Base-by-base conservation (phyloP, 2,329 filamentous ascomycete species). In the Septoria petroselini region DNA sequence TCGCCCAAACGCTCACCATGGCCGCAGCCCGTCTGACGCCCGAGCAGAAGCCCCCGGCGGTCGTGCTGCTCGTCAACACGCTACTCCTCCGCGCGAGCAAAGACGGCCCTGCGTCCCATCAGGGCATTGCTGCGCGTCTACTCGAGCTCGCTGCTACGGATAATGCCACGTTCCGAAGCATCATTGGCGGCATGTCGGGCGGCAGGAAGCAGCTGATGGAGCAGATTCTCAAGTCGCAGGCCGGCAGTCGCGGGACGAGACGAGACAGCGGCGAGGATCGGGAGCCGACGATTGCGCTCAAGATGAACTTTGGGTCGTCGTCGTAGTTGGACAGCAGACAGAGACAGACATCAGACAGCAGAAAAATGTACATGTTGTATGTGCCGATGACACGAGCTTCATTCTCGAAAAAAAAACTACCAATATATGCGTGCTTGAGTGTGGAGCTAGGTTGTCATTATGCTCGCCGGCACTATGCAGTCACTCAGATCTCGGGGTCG, bases 261-360 rank as follows among this genome's bases (percentile, higher is more conserved):
- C 72, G 51, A 72, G 75, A 50, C 37, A 41, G 48, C 4, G 53
- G 44, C 2, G 78, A 73, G 21, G 82, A 73, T 41, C 73, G 69
- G 35, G 74, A 76, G 69, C 93, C 93, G 9, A 93, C 76, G 56
- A 98, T 98, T 76, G 89, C 89, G 46, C 71, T 98, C 65, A 93
- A 94, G 78, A 94, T 97, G 87, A 79, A 95, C 69, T 97, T 98
- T 52, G 55, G 60, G 19, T 35, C 31, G 14, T 42, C n/a, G 21
- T 18, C 15, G 11, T 14, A 7, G 5, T 15, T 15, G 41, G 14
- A 14, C 21, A 31, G 41, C 41, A 19, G 19, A 21, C n/a, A n/a
- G 41, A 25, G 9, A 27, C 23, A 27, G 23, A 9, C 5, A 27
- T 9, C 5, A 27, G 5, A 9, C 5, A 27, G 23, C 5, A 27